These are phyloP conservation scores for Xerocomellus amylosporus DNA, from an alignment of 768 basidiomycete genomes.

Conservation along the genomic window DNA sequence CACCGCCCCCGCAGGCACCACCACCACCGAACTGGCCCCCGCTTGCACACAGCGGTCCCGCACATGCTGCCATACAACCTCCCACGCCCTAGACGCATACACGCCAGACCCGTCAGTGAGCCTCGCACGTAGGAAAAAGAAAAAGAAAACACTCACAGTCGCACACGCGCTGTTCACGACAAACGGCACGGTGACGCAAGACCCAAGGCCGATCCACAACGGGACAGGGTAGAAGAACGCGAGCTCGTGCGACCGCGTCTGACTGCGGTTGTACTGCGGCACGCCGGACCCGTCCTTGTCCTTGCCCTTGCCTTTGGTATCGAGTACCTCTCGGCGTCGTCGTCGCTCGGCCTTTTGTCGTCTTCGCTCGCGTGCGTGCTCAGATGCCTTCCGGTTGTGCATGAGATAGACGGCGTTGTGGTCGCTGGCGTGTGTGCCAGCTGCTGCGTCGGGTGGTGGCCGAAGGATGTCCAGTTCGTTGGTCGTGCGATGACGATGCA, in stretches of 20 bases:
- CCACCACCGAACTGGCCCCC: neutral
- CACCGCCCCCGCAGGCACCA: too few relatives aligned
- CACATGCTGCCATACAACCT: neutral
- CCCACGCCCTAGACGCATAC: conserved; percentile 2
- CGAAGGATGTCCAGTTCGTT: conserved; percentile 23
- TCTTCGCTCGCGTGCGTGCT: conserved; percentile 9
- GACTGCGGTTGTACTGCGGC: neutral
- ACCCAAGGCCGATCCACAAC: neutral
- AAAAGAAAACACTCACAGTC: neutral
- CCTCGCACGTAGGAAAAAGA: too few relatives aligned
- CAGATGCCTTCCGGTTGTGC: conserved; percentile 10
- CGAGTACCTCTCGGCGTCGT: neutral
- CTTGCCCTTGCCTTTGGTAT: neutral
- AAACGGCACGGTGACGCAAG: neutral
- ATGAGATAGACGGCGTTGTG: conserved; percentile 46
- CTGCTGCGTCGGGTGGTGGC: conserved; percentile 36
- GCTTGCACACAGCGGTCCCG: neutral
- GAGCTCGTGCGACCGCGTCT: neutral
- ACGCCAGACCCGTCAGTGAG: neutral
- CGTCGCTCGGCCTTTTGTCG: conserved; percentile 11
- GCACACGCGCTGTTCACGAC: conserved; percentile 2
- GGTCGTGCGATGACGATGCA: neutral
- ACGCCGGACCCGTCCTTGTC: neutral
- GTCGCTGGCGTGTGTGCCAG: conserved; percentile 52
- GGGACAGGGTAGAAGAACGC: conserved; percentile 16